These are phyloP conservation scores for Leucocoprinus leucothites DNA, from an alignment of 768 basidiomycete genomes.

Conservation along the genomic window DNA sequence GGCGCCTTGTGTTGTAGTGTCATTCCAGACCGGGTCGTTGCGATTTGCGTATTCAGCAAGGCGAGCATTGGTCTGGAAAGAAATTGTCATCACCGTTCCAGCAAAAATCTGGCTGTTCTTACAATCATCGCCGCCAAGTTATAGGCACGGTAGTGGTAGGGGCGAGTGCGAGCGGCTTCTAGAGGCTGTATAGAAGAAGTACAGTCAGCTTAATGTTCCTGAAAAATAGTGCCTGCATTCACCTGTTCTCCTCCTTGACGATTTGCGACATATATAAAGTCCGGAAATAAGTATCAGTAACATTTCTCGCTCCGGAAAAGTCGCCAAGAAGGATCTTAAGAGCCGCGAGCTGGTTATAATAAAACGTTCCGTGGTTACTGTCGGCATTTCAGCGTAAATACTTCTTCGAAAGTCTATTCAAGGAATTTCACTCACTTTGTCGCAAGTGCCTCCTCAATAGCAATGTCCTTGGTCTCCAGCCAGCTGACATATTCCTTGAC, in stretches of 20 bases:
- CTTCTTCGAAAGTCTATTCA: not conserved
- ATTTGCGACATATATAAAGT: constrained; percentile 52
- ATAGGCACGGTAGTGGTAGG: constrained; percentile 66
- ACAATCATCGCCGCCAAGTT: constrained; percentile 71
- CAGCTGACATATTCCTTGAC: constrained; percentile 48
- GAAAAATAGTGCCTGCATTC: constrained; percentile 4
- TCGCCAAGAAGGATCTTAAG: constrained; percentile 55
- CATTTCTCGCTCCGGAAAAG: constrained; percentile 40
- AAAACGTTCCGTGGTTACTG: constrained; percentile 69
- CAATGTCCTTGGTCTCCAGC: constrained; percentile 48
- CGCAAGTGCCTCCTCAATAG: constrained; percentile 41
- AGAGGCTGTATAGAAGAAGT: constrained; percentile 39
- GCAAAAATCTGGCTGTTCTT: constrained; percentile 17
- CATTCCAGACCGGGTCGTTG: constrained; percentile 43
- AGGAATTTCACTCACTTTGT: constrained; percentile 41
- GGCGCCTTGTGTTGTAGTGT: constrained; percentile 43
- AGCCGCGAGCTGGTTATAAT: constrained; percentile 55
- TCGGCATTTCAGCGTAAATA: not conserved
- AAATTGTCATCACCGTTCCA: not conserved
- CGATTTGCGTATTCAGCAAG: constrained; percentile 45
- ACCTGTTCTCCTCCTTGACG: constrained; percentile 55
- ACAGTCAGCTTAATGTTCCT: not conserved
- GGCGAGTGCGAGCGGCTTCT: constrained; percentile 57
- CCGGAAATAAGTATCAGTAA: constrained; percentile 48
- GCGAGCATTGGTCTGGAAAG: constrained; percentile 51